Base-by-base conservation (phyloP, 2,329 filamentous ascomycete species). In the Hirsutella rhossiliensis region DNA sequence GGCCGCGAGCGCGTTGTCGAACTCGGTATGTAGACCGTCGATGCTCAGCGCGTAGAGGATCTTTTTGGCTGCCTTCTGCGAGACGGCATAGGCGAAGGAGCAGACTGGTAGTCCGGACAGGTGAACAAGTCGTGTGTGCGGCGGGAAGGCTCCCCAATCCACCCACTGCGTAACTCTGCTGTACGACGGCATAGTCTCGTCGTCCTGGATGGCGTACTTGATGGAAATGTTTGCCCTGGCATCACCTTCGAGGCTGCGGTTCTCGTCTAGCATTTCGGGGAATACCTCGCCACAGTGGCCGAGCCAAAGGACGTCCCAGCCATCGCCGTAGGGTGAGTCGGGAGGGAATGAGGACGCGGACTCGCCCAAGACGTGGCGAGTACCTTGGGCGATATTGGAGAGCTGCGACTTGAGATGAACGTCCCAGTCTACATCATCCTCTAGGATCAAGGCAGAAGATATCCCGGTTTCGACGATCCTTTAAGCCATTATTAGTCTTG, bases 281-380 rank as follows among this genome's bases (percentile, higher is more conserved):
- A 61, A 42, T 48, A 50, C 52, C 55, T 60, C 18, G 62, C 65
- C 45, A 65, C 72, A 52, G 47, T 70, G 67, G 13, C 71, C 71
- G 2, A 71, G 55, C 69, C 69, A 73, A 5, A 74, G 59, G 8
- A 73, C 45, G 44, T 75, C 71, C 72, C 71, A 75, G 44, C 65
- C 54, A 43, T 67, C 64, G 12, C 71, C 68, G 46, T 72, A 71
- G 0, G 70, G 66, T 1, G 66, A 67, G 11, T 46, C 20, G 11
- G 49, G 43, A 1, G 20, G 23, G 18, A 5, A 15, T 15, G 41
- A 23, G 9, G 38, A 23, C 23, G 23, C 7, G 23, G 23, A 13
- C 38, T 44, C 37, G n/a, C 15, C 11, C 34, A 43, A 20, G 12
- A 43, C 31, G n/a, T 41, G 40, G 13, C 45, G 43, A 28, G 31